phyloP scores from a whole-genome alignment of 2,329 filamentous ascomycete species.

The Beauveria sp. region DNA sequence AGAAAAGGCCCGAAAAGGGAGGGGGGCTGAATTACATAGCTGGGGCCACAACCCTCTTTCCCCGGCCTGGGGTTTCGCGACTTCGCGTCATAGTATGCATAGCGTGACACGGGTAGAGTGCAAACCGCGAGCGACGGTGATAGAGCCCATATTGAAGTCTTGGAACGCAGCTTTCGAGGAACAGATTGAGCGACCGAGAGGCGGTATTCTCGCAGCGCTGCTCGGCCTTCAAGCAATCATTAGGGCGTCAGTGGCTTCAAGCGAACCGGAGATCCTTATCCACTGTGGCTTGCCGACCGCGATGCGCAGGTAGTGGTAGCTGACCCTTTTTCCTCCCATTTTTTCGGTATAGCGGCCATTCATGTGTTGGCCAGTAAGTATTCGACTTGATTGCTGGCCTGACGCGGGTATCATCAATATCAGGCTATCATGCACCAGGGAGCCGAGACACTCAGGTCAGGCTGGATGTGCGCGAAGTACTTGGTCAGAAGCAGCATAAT shows the following conservation, averaged over 20 bases:
- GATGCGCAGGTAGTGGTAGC: background rate
- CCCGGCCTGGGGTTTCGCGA: background rate
- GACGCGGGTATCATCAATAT: too few species aligned
- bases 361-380: background rate
- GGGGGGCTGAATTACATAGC: background rate
- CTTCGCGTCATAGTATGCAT: background rate
- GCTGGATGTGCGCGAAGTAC: too few species aligned
- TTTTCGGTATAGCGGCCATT: background rate
- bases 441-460: too few species aligned
- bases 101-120: background rate
- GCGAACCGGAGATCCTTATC: constrained; percentile 1
- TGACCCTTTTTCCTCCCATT: background rate
- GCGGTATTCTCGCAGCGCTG: background rate
- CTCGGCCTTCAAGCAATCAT: background rate
- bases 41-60: background rate
- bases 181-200: background rate
- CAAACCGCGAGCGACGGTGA: background rate
- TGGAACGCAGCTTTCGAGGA: background rate
- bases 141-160: background rate
- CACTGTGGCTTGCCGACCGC: constrained; percentile 2
- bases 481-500: too few species aligned
- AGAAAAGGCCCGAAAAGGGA: constrained; percentile 9
- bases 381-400: too few species aligned
- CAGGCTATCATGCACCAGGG: too few species aligned
- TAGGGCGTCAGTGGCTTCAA: background rate